Evolutionary conservation across 2,329 filamentous ascomycete species (phyloP), one percentile per base, ranked within the genome.

Genomic region (Colletotrichum cuscutae): DNA sequence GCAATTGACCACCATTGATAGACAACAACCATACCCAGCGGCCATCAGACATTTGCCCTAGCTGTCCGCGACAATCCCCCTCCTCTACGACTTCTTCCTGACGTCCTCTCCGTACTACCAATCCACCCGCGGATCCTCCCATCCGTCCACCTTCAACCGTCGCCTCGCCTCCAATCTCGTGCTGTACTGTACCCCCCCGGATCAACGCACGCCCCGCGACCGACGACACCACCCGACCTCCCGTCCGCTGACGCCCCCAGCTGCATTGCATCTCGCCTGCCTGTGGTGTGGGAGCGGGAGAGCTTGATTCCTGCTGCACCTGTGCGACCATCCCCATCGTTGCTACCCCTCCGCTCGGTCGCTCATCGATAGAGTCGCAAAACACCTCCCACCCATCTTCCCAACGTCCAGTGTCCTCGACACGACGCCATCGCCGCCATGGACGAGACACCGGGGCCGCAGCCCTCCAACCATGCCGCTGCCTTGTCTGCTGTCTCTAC

Each of bases 391-490:
- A 12, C 35, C 19, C 59, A 37, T 28, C 32, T 32, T 24, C 11
- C 32, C 57, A 26, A 32, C n/a, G 35, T 57, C 13, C 24, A 24
- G 49, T 37, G 49, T 37, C 66, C 15, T 46, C 35, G 30, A 30
- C 58, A 11, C 46, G 30, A 24, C 42, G 28, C 26, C 26, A 30
- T 46, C 54, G 37, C 42, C 56, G 71, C 67, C 76, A 82, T 82
- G 81, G 81, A 82, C 69, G 81, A 82, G 24, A 71, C 65, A 28
- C 67, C 71, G 42, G 77, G 76, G 53, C 77, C 81, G n/a, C 82
- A 81, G 72, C 77, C 78, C 66, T 80, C 85, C 67, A 79, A 81
- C 69, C 80, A 79, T 24, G 79, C 81, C 13, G 79, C 74, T 13
- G 62, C 57, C 32, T 35, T 75, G 37, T 57, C 80, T 26, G 78